phyloP scores from a whole-genome alignment of 164 flowering plant species.

The Brasenia schreberi region DNA sequence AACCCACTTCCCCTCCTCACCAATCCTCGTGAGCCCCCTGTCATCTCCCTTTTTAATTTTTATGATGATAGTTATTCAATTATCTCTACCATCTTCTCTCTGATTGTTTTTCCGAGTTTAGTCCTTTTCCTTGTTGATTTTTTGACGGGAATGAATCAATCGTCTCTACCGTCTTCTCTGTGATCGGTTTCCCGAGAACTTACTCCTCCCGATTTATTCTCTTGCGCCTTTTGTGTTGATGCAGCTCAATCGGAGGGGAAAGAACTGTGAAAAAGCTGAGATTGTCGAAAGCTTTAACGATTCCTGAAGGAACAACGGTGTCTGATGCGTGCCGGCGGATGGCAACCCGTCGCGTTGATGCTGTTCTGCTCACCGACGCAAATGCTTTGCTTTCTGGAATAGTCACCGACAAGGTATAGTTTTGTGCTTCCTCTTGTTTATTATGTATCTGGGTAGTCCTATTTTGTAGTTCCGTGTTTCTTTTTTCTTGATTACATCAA shows the following conservation, averaged over 20 bases:
- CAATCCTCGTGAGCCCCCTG: constrained; percentile 13
- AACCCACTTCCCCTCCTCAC: constrained; percentile 19
- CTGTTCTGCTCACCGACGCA: constrained; percentile 78
- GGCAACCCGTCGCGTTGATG: constrained; percentile 86
- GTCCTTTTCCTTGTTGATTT: not conserved
- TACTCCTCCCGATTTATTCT: not conserved
- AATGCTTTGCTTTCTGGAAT: constrained; percentile 88
- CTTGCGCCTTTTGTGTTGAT: not conserved
- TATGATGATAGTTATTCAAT: not conserved
- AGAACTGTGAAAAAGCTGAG: constrained; percentile 92
- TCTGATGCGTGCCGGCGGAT: constrained; percentile 90
- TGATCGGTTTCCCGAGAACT: not conserved
- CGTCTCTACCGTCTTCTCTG: not conserved
- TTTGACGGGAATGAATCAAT: not conserved
- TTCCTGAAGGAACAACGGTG: constrained; percentile 88
- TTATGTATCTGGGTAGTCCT: not conserved
- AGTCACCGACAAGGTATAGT: constrained; percentile 69
- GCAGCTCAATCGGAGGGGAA: constrained; percentile 45
- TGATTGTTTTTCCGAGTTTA: not conserved
- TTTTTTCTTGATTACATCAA: too few relatives aligned
- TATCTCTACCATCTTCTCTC: not conserved
- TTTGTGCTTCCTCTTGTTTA: not conserved
- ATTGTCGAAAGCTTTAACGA: constrained; percentile 83
- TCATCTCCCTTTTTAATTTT: not conserved
- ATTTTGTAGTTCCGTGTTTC: not conserved